phyloP scores from a whole-genome alignment of 805 yeast species.

The Metschnikowia reukaufii region DNA sequence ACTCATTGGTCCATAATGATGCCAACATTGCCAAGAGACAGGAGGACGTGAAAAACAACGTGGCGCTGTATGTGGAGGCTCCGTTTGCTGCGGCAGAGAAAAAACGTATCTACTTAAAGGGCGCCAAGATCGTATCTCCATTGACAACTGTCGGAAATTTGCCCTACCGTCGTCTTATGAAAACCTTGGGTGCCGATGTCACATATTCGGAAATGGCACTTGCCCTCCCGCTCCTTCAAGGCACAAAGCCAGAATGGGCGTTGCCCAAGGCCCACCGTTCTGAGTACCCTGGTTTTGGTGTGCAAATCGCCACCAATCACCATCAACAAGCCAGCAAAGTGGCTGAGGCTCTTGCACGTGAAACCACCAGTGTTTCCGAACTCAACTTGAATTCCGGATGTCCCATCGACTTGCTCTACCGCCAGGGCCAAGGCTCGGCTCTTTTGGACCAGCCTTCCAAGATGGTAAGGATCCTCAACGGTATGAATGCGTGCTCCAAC shows the following conservation, averaged over 20 bases:
- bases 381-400: conserved; percentile 94
- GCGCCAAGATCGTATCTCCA: conserved; percentile 90
- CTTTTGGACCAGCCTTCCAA: conserved; percentile 86
- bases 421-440: conserved; percentile 96
- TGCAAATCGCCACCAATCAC: conserved; percentile 88
- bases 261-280: conserved; percentile 81
- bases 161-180: conserved; percentile 93
- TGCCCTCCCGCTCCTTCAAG: conserved; percentile 80
- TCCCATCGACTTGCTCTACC: conserved; percentile 91
- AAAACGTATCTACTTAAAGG: conserved; percentile 62
- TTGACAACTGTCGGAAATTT: conserved; percentile 96
- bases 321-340: conserved; percentile 94
- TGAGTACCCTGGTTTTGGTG: conserved; percentile 88
- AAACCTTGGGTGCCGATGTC: conserved; percentile 83
- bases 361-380: conserved; percentile 67
- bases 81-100: conserved; percentile 80
- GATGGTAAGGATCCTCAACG: conserved; percentile 71
- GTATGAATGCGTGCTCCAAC: conserved; percentile 88
- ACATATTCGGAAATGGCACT: conserved; percentile 97
- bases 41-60: conserved; percentile 30
- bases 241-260: conserved; percentile 96
- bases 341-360: conserved; percentile 69
- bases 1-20: conserved; percentile 51
- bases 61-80: conserved; percentile 66
- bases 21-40: conserved; percentile 33